Evolutionary conservation across 257 asterid genomes (phyloP).

Genomic region (Solanum habrochaites): DNA sequence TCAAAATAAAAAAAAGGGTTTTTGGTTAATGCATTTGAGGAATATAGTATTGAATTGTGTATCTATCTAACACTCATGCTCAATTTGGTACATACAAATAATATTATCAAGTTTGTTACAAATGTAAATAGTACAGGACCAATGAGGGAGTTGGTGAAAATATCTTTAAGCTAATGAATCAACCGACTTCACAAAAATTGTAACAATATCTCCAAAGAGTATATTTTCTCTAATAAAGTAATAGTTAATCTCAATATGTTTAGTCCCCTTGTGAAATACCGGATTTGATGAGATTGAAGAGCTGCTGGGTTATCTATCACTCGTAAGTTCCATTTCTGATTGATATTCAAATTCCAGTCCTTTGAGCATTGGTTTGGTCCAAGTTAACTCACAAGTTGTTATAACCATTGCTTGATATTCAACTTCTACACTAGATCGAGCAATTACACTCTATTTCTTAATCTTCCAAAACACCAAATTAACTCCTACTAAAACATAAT

Average conservation of each 20-base stretch:
- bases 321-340: not conserved
- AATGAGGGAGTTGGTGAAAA: not conserved
- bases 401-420: not conserved
- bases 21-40: not conserved
- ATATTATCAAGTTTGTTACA: not conserved
- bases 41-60: not conserved
- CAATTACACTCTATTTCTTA: not conserved
- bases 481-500: not conserved
- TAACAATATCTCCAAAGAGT: not conserved
- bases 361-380: not conserved
- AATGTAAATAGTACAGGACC: not conserved
- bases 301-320: not conserved
- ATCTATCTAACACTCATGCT: not conserved
- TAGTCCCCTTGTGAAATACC: not conserved
- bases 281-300: not conserved
- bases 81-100: not conserved
- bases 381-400: not conserved
- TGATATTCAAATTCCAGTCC: not conserved
- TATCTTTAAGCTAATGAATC: not conserved
- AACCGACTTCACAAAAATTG: not conserved
- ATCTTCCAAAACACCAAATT: not conserved
- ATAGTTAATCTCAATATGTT: not conserved
- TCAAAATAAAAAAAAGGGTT: not conserved
- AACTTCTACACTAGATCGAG: not conserved
- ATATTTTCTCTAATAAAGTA: not conserved